Base-by-base conservation (phyloP, 352 stramenopile species). In the Phytopythium delawarense region DNA sequence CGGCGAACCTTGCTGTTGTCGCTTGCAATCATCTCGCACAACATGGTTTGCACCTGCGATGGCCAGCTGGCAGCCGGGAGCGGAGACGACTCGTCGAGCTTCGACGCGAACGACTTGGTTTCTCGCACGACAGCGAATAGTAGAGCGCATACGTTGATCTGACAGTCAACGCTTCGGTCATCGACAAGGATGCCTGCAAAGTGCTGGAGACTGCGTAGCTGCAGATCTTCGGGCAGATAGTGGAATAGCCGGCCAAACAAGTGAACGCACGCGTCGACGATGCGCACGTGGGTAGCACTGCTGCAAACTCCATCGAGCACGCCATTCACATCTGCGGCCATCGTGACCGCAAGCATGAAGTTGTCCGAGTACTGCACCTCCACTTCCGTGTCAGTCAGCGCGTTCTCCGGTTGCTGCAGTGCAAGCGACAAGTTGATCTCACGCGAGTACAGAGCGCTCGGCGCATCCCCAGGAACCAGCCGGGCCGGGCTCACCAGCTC, bases 301-400 rank as follows among this genome's bases (percentile, higher is more conserved):
- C 84, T 96, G 67, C 78, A 88, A 37, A 67, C 70, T 13, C 66
- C 66, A 37, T 77, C 76, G 20, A 65, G 71, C 30, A 68, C 35
- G 34, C 76, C 65, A 53, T 74, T 61, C 23, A 63, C 44, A 39
- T 40, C 40, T 9, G 78, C 64, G 35, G 64, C 69, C 44, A 84
- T 72, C 57, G 64, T 76, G 11, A 74, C 68, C 8, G 78, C 66
- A 7, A 69, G 67, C 79, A 76, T 85, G 65, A 92, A 94, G 5
- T 75, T 83, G 61, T 96, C 87, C 16, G 90, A 60, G 64, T 94
- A 94, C 71, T 93, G 84, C 5, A 92, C 71, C 52, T 96, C 87
- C 7, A 96, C 64, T 52, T 96, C 87, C 16, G 78, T 91, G 64
- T 96, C 87, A 2, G 81, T 91, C 7, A 96, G 71, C 13, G 84